Percentiles rank a stretch among this genome's conserved stretches.
phyloP scores from a whole-genome alignment of 192 early-diverging fungal species.

The Gaertneriomyces sp. region DNA sequence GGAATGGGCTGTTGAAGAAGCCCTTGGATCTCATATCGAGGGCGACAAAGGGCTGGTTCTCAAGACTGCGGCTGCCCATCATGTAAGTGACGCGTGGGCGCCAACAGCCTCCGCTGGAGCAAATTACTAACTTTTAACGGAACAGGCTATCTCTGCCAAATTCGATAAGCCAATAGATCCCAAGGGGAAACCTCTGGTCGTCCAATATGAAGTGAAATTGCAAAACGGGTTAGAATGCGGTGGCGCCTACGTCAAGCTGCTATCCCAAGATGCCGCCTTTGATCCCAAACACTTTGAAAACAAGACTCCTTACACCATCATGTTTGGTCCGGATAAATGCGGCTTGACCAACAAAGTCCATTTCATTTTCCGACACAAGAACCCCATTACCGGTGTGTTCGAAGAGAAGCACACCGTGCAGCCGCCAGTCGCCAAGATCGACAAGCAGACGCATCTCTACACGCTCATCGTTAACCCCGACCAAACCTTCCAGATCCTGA shows the following conservation, averaged over 20 bases:
- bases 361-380: constrained; percentile 89
- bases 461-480: constrained; percentile 80
- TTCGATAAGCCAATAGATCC: constrained; percentile 71
- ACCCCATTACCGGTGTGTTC: constrained; percentile 72
- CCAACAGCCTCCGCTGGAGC: background rate
- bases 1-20: constrained; percentile 74
- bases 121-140: background rate
- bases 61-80: constrained; percentile 76
- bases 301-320: constrained; percentile 83
- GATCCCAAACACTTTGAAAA: constrained; percentile 69
- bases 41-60: constrained; percentile 77
- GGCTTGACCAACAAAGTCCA: constrained; percentile 87
- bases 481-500: constrained; percentile 72
- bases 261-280: constrained; percentile 63
- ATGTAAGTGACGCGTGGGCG: constrained; percentile 43
- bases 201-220: constrained; percentile 91
- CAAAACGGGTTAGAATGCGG: constrained; percentile 84
- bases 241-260: constrained; percentile 89
- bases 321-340: constrained; percentile 98
- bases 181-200: constrained; percentile 68
- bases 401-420: constrained; percentile 85
- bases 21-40: constrained; percentile 44
- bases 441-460: constrained; percentile 71
- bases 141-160: constrained; percentile 69
- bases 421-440: constrained; percentile 65